Evolutionary conservation across 2,329 filamentous ascomycete genomes (phyloP).

Genomic region (Botrytis fabae): DNA sequence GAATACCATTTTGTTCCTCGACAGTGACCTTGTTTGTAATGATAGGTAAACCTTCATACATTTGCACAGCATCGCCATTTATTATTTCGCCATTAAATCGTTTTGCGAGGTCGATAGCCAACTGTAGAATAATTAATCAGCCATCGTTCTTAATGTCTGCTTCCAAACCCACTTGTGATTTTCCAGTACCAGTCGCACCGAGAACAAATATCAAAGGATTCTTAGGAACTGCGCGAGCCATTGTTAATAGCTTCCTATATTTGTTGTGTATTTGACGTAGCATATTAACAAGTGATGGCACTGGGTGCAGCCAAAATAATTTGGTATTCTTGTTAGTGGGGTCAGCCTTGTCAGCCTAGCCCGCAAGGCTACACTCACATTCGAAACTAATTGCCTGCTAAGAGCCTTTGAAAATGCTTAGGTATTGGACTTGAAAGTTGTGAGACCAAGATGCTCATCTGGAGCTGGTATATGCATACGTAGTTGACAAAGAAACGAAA

Average conservation of each 20-base stretch:
- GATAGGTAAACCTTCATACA: conserved; percentile 87
- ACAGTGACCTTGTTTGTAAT: conserved; percentile 90
- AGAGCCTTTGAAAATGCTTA: too few species aligned
- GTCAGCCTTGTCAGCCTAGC: conserved; percentile 7
- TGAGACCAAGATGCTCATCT: background rate
- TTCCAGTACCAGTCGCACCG: conserved; percentile 90
- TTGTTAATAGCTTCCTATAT: conserved; percentile 27
- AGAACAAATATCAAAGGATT: conserved; percentile 76
- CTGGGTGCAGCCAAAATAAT: background rate
- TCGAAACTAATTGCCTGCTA: background rate
- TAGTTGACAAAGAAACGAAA: background rate
- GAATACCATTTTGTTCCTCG: conserved; percentile 74
- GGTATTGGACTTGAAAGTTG: background rate
- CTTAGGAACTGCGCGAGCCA: conserved; percentile 43
- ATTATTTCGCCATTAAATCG: conserved; percentile 90
- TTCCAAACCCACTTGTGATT: conserved; percentile 67
- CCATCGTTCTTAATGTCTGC: background rate
- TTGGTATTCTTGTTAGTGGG: background rate
- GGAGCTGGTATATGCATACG: background rate
- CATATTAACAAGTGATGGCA: conserved; percentile 25
- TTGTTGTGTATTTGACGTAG: conserved; percentile 24
- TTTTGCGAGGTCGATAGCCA: conserved; percentile 79
- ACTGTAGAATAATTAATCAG: conserved; percentile 33
- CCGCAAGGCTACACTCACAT: background rate
- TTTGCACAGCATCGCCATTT: conserved; percentile 97